Evolutionary conservation across 116 monocot genomes (phyloP).

Genomic region (Iris pallida): DNA sequence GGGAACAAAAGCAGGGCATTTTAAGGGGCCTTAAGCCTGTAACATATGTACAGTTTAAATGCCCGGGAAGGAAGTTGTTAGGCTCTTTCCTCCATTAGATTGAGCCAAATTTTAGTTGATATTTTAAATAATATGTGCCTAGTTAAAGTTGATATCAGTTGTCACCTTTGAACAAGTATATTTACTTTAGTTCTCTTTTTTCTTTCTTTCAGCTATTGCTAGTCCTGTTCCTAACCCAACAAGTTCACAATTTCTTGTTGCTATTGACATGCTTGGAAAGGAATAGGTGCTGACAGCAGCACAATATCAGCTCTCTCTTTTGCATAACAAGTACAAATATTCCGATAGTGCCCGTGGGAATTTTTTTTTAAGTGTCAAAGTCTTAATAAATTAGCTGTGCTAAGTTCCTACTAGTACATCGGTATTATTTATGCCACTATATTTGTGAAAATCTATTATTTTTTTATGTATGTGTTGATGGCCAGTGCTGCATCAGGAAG

Average conservation of each 20-base stretch:
- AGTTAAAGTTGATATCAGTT: slow-evolving; percentile 4
- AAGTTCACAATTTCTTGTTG: slow-evolving; percentile 39
- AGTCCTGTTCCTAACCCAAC: slow-evolving; percentile 23
- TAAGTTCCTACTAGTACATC: too few relatives aligned
- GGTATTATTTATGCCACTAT: too few relatives aligned
- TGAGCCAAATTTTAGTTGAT: too few relatives aligned
- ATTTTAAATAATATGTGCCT: neutral
- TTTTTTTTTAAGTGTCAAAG: too few relatives aligned
- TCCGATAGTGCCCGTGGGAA: slow-evolving; percentile 31
- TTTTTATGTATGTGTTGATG: too few relatives aligned
- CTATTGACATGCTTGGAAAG: slow-evolving; percentile 74
- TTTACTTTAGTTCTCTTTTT: neutral
- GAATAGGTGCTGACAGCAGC: slow-evolving; percentile 79
- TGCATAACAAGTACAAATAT: slow-evolving; percentile 42
- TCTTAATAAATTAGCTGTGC: too few relatives aligned
- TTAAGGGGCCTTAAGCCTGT: too few relatives aligned
- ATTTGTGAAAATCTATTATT: neutral
- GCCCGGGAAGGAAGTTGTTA: too few relatives aligned
- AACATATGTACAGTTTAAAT: too few relatives aligned
- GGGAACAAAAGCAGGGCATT: too few relatives aligned
- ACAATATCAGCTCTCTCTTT: slow-evolving; percentile 45
- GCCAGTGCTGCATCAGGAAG: too few relatives aligned
- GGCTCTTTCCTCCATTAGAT: too few relatives aligned
- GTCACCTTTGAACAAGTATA: neutral
- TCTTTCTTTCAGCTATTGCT: slow-evolving; percentile 21